These are phyloP conservation scores for Candida loeiensis DNA, from an alignment of 805 yeast genomes.

Conservation along the genomic window DNA sequence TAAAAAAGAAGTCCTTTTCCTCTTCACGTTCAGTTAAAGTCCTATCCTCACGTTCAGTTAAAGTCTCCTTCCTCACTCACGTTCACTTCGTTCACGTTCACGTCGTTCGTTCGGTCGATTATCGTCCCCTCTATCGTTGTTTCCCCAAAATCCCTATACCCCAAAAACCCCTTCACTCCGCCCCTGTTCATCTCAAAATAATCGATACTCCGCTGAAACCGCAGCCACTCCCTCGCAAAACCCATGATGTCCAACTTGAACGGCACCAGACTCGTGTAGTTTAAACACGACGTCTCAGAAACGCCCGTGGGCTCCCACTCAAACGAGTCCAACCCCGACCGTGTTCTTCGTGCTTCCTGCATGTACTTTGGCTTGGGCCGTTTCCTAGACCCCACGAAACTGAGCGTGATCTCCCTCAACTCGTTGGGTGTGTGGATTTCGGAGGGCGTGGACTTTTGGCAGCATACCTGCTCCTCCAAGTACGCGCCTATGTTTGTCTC, in stretches of 20 bases:
- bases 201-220: slow-evolving; percentile 28
- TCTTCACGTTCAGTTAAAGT: too few relatives aligned
- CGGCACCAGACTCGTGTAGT: slow-evolving; percentile 22
- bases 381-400: slow-evolving; percentile 34
- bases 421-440: slow-evolving; percentile 9
- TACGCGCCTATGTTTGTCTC: slow-evolving; percentile 34
- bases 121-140: background rate
- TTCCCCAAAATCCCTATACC: slow-evolving; percentile 33
- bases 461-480: background rate
- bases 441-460: background rate
- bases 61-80: too few relatives aligned
- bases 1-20: too few relatives aligned
- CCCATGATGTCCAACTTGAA: slow-evolving; percentile 33
- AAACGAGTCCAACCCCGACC: slow-evolving; percentile 10
- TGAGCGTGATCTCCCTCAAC: slow-evolving; percentile 10
- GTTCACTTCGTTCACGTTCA: too few relatives aligned
- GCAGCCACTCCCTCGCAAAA: slow-evolving; percentile 29
- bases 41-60: too few relatives aligned
- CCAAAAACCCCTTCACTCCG: slow-evolving; percentile 26
- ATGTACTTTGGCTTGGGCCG: slow-evolving; percentile 30
- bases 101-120: background rate
- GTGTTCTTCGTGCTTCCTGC: slow-evolving; percentile 22
- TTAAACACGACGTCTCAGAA: slow-evolving; percentile 32
- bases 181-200: slow-evolving; percentile 17
- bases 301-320: slow-evolving; percentile 19